A percentile compares a stretch with the other conserved stretches of the same genome.
Conservation (phyloP, 306 rosid genomes). For the Gleditsia sinensis region DNA sequence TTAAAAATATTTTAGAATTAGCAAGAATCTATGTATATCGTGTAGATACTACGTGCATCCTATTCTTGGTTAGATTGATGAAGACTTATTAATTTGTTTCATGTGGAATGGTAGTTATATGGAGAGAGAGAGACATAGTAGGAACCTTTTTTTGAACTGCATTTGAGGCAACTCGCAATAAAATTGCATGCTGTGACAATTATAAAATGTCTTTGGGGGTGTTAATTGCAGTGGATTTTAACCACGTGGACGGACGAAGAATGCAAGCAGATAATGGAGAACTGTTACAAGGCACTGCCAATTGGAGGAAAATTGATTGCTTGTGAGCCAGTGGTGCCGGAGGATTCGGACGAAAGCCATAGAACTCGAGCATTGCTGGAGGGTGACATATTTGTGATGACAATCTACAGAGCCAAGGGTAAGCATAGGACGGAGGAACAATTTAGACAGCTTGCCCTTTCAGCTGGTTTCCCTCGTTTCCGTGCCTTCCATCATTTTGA, state of each 20-base stretch:
- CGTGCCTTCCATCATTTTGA: constrained; percentile 66
- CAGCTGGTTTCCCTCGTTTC: constrained; percentile 65
- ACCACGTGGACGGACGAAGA: constrained; percentile 91
- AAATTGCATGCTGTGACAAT: too few relatives aligned
- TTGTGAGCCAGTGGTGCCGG: constrained; percentile 86
- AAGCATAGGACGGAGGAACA: constrained; percentile 78
- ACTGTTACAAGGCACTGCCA: constrained; percentile 75
- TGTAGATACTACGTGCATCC: too few relatives aligned
- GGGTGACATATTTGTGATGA: constrained; percentile 86
- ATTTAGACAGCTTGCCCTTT: constrained; percentile 53
- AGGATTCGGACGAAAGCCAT: constrained; percentile 70
- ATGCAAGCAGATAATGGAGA: constrained; percentile 68
- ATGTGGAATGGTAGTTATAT: too few relatives aligned
- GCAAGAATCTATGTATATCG: too few relatives aligned
- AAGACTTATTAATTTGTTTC: too few relatives aligned
- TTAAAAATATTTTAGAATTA: too few relatives aligned
- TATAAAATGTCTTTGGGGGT: not conserved
- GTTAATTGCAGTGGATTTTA: constrained; percentile 68
- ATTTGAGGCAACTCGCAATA: too few relatives aligned
- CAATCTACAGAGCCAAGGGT: constrained; percentile 76
- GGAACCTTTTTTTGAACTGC: too few relatives aligned
- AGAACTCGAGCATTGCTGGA: constrained; percentile 75
- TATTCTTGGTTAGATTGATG: too few relatives aligned
- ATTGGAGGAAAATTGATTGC: constrained; percentile 80
- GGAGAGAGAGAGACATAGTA: too few relatives aligned